Evolutionary conservation across 2,329 filamentous ascomycete genomes (phyloP), one percentile per base, ranked within the genome.

Genomic region (Colletotrichum sp.): DNA sequence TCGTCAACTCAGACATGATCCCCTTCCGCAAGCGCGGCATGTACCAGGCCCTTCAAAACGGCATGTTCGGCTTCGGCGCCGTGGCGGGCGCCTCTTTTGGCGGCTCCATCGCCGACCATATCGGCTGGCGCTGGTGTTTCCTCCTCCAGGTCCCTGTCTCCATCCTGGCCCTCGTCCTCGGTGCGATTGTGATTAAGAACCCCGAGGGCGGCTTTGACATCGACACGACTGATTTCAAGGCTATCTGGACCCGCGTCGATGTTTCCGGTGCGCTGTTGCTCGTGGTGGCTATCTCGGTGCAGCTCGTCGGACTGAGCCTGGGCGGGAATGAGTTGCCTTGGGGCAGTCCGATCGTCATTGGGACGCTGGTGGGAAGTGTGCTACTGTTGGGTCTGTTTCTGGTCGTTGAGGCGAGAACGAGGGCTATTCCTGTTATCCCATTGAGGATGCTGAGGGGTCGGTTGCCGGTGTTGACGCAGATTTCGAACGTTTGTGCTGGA

Each of bases 81-180:
- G 90, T 93, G 38, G 87, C 89, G 24, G 92, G 92, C 3, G 92
- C 92, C 10, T 91, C 91, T 0, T 88, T 93, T 62, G 93, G 93
- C 4, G 92, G 92, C 3, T 87, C 90, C 38, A 88, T 94, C 13
- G 91, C 91, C 28, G 92, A 94, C 77, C 85, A 84, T 3, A 86
- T 94, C 26, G 92, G 93, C 12, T 94, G 93, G 93, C 87, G 93
- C 26, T 93, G 90, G 89, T 92, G 90, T 71, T 94, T 94, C 74
- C 79, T 92, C 5, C 83, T 92, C 3, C 92, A 94, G 78, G 89
- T 92, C 0, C 92, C 92, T 0, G 80, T 93, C 0, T 92, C 90
- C 0, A 75, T 87, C 3, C 78, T 89, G n/a, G 91, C 91, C 0
- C 84, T 93, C 1, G 52, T 87, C 0, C 83, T 91, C 13, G 91